A percentile compares a stretch with the other conserved stretches of the same genome.
phyloP scores from a whole-genome alignment of 257 asterid genomes.

The Solanum arcanum region DNA sequence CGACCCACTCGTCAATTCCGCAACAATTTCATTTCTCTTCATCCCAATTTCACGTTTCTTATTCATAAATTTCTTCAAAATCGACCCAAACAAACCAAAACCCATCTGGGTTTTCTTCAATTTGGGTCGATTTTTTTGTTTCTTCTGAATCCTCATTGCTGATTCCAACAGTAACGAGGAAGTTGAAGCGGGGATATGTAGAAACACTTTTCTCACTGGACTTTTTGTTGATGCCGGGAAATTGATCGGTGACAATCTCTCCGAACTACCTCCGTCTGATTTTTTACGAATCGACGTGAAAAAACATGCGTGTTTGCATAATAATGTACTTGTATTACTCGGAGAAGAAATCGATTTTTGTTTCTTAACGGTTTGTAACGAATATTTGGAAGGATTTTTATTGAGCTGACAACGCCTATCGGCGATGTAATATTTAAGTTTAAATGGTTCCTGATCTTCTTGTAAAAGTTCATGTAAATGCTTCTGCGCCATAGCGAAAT shows the following conservation, averaged over 20 bases:
- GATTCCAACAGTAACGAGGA: conserved; percentile 68
- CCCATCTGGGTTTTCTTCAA: conserved; percentile 15
- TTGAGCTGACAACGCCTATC: conserved; percentile 34
- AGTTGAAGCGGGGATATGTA: conserved; percentile 56
- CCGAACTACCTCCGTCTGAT: conserved; percentile 30
- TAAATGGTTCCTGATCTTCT: conserved; percentile 87
- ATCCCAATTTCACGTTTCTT: conserved; percentile 15
- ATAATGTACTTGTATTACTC: not conserved
- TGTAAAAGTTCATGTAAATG: conserved; percentile 53
- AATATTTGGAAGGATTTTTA: conserved; percentile 4
- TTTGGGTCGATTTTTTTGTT: conserved; percentile 14
- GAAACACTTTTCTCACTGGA: not conserved
- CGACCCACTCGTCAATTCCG: not conserved
- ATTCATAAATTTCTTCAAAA: conserved; percentile 36
- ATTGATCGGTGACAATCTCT: conserved; percentile 37
- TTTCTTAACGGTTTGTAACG: conserved; percentile 15
- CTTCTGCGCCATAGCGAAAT: conserved; percentile 12
- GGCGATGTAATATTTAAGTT: conserved; percentile 40
- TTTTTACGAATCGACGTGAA: conserved; percentile 25
- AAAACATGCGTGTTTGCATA: conserved; percentile 46
- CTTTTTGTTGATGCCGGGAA: not conserved
- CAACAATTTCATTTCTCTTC: not conserved
- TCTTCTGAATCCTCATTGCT: conserved; percentile 71
- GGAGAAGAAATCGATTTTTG: conserved; percentile 24
- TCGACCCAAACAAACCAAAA: conserved; percentile 49